These are phyloP conservation scores for Dactylellina haptotyla DNA, from an alignment of 2,329 filamentous ascomycete species.

Conservation along the genomic window DNA sequence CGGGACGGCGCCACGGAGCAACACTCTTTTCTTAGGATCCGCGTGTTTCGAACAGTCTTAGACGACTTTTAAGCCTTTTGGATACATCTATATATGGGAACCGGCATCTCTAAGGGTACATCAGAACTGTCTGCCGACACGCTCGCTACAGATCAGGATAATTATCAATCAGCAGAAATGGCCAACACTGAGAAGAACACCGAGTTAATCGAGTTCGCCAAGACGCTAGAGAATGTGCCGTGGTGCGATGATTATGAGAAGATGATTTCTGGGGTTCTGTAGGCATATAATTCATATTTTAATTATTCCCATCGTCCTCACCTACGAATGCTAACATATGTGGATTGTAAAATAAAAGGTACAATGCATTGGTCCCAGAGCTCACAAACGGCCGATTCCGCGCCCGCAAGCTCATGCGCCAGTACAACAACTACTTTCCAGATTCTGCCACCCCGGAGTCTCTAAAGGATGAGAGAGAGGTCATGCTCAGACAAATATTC, in stretches of 20 bases:
- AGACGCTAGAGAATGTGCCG: constrained; percentile 66
- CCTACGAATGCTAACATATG: too few species aligned
- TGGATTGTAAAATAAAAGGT: too few species aligned
- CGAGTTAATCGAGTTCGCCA: constrained; percentile 64
- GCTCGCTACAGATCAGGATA: neutral
- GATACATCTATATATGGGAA: neutral
- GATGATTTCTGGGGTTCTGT: constrained; percentile 74
- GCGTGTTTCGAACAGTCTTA: neutral
- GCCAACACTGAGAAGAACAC: constrained; percentile 63
- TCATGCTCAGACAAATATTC: constrained; percentile 66
- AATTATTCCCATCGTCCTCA: too few species aligned
- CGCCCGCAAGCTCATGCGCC: constrained; percentile 68
- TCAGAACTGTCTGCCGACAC: neutral
- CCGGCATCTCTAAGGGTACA: neutral
- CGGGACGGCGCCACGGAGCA: neutral
- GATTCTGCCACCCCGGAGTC: constrained; percentile 63
- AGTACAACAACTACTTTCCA: constrained; percentile 70
- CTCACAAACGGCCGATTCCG: constrained; percentile 67
- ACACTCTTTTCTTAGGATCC: neutral
- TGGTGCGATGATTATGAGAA: constrained; percentile 72
- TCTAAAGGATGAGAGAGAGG: constrained; percentile 62
- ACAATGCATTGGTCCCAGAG: constrained; percentile 66
- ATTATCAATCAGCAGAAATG: constrained; percentile 57
- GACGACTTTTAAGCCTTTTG: neutral
- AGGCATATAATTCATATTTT: too few species aligned